Base-by-base conservation (phyloP, 352 stramenopile genomes). In the Plasmopara muralis region DNA sequence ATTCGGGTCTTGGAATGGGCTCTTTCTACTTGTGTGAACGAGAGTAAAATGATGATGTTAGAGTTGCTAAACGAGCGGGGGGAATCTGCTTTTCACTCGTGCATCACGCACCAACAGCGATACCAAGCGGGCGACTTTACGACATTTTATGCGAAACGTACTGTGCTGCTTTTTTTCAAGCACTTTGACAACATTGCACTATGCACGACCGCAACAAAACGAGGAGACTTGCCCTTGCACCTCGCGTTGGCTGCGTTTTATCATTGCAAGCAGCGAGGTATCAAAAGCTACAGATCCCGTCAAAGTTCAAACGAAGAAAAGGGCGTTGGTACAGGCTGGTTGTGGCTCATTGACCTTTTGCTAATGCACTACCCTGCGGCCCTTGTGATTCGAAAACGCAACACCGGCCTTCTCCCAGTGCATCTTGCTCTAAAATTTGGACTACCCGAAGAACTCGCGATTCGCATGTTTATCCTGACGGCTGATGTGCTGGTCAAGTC, bases 161-260 rank as follows among this genome's bases (percentile, higher is more conserved):
- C 68, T 0, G 43, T 87, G 7, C 34, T 70, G n/a, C 50, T 72
- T 8, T 70, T 85, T 33, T 56, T 82, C 7, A 72, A 67, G 18
- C 53, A 62, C 43, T 68, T 66, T 47, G 33, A 73, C 15, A 34
- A 49, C 1, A 5, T 13, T 5, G 28, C 30, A 30, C 37, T 83
- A 8, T 84, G 71, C 35, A 54, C 43, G 2, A 63, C 50, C 13
- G n/a, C 57, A 12, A 82, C 61, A 4, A 66, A 59, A n/a, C n/a
- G 63, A 4, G 73, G 74, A 15, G 64, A 85, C 47, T 40, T 85
- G 12, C 64, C 76, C 12, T 47, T 87, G 10, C 76, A 85, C 20
- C 56, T 85, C 5, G 72, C 73, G 2, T 67, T 85, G 55, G 60
- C 74, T 45, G 62, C 57, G 9, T 79, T 66, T 14, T 53, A 77